These are phyloP conservation scores for Tylopilus intermedius DNA, from an alignment of 768 basidiomycete genomes.

Conservation along the genomic window DNA sequence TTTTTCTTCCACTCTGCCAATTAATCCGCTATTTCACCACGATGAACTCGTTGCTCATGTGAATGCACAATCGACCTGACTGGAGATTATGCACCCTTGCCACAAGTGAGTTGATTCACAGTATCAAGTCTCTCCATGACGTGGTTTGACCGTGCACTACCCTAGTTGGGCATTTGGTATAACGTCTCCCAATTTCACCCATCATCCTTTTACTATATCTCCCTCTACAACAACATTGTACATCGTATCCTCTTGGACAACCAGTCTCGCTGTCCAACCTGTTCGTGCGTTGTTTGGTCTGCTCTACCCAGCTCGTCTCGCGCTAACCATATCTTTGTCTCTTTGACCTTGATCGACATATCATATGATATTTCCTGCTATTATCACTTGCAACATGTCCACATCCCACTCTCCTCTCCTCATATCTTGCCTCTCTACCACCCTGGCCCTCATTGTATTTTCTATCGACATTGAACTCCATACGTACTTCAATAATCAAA, in stretches of 20 bases:
- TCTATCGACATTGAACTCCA: constrained; percentile 72
- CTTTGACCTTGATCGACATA: constrained; percentile 11
- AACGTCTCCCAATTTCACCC: too few species aligned
- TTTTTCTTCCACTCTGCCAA: too few species aligned
- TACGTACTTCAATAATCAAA: constrained; percentile 53
- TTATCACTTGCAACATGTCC: constrained; percentile 53
- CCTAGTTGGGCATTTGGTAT: too few species aligned
- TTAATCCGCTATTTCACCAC: too few species aligned
- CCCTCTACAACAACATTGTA: too few species aligned
- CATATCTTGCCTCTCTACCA: constrained; percentile 61
- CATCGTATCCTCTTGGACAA: constrained; percentile 61
- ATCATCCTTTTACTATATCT: too few species aligned
- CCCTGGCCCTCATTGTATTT: constrained; percentile 67
- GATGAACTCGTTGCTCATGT: too few species aligned
- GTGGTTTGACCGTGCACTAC: too few species aligned
- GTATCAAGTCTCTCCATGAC: too few species aligned
- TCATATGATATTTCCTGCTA: constrained; percentile 51
- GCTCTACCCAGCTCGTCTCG: background rate
- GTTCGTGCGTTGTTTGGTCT: constrained; percentile 47
- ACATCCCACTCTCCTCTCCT: constrained; percentile 42
- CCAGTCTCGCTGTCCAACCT: constrained; percentile 69
- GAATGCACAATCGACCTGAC: too few species aligned
- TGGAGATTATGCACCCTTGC: too few species aligned
- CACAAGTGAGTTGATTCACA: too few species aligned
- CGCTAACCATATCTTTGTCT: background rate